These are phyloP conservation scores for Naegleria gruberi DNA, from an alignment of 208 protist genomes.

Conservation along the genomic window DNA sequence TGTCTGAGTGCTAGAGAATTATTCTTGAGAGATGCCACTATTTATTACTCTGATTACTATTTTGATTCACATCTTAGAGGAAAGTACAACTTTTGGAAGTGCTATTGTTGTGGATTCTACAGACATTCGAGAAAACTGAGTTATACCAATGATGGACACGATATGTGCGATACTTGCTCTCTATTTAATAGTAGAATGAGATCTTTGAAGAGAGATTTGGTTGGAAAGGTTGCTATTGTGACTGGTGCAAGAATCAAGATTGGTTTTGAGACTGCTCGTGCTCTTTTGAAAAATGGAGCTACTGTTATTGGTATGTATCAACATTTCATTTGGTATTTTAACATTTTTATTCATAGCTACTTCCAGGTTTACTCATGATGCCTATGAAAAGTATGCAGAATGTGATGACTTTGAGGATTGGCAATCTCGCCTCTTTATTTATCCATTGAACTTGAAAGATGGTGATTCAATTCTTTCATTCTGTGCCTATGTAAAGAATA, in stretches of 20 bases:
- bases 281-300: constrained; percentile 67
- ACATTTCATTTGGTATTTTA: too few species aligned
- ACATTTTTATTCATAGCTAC: too few species aligned
- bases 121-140: background rate
- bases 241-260: constrained; percentile 73
- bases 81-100: background rate
- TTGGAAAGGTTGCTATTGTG: constrained; percentile 33
- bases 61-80: background rate
- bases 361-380: constrained; percentile 60
- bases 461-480: constrained; percentile 42
- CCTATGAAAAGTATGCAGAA: background rate
- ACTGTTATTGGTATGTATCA: constrained; percentile 67
- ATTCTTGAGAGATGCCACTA: background rate
- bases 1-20: background rate
- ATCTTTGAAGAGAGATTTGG: constrained; percentile 24
- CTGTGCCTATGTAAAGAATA: constrained; percentile 15
- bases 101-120: background rate
- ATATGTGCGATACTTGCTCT: background rate
- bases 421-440: constrained; percentile 46
- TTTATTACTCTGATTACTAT: background rate
- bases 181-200: background rate
- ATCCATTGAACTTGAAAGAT: constrained; percentile 55
- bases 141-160: too few species aligned
- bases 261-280: constrained; percentile 72
- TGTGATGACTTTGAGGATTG: constrained; percentile 46